Evolutionary conservation across 805 yeast species (phyloP), one percentile per base, ranked within the genome.

Genomic region (Candida ponderosae): DNA sequence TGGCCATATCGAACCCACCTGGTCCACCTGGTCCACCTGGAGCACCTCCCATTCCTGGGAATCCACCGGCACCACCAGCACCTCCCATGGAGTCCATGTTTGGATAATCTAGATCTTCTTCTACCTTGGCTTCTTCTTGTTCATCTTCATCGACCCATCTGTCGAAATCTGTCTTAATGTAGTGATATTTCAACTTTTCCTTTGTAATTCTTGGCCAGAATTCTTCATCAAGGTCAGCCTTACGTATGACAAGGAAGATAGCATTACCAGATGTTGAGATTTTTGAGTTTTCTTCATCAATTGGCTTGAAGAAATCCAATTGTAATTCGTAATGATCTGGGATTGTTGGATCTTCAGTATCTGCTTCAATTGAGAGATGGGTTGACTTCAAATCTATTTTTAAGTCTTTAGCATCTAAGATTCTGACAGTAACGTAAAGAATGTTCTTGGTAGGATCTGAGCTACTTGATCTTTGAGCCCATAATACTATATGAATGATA

Each of bases 91-190:
- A 66, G 31, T 56, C 48, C 44, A 55, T 48, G 35, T 56, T 64
- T 48, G 42, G 20, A 63, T 54, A 26, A 60, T 60, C 18, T 59
- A 50, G 40, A 31, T 59, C 67, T 20, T 50, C 52, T 31, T 59
- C 67, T 23, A 50, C 52, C 19, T 44, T 49, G 7, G 42, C 51
- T 31, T 47, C 57, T 20, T 61, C 67, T 64, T 90, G 98, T 64
- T 90, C 98, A 57, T 90, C 98, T 67, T 90, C 97, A 57, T 90
- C 98, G 30, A 85, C 95, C 98, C 98, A 90, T 62, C 81, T 85
- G 66, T 89, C 96, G 56, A 90, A 90, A 57, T 90, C 97, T 13
- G 98, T 90, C 69, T 85, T 84, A 57, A 90, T 75, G 62, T 74
- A 85, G 46, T 79, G 86, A 43, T 72, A 74, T 58, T 80, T 87